phyloP scores from a whole-genome alignment of 371 early-diverging fungal genomes.

The Zancudomyces culisetae region DNA sequence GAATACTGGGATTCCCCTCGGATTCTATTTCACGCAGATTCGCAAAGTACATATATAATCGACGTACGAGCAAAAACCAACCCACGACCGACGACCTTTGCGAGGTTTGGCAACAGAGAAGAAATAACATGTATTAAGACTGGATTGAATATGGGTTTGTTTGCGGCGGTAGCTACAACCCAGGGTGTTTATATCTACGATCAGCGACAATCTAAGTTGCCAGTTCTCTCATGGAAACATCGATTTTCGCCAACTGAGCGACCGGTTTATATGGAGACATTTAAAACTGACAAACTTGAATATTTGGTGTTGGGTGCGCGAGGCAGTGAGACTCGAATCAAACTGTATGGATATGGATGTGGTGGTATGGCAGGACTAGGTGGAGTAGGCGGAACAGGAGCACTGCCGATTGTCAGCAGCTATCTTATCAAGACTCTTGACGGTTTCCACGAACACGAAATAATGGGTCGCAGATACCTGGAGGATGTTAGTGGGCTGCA shows the following conservation, averaged over 20 bases:
- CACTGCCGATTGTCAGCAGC: neutral
- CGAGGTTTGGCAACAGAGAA: neutral
- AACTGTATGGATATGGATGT: neutral
- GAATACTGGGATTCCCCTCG: conserved; percentile 1
- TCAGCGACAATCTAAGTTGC: neutral
- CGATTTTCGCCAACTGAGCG: neutral
- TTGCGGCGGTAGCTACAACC: neutral
- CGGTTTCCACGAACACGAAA: neutral
- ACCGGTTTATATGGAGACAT: neutral
- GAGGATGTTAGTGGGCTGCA: neutral
- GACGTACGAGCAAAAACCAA: neutral
- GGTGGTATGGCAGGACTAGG: neutral
- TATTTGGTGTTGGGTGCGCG: too few species aligned
- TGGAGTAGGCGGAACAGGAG: neutral
- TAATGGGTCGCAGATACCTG: neutral
- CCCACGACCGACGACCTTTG: too few species aligned
- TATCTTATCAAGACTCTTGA: neutral
- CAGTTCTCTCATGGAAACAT: neutral
- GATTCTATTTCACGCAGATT: neutral
- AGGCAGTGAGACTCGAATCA: neutral
- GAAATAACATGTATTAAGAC: neutral
- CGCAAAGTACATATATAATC: neutral
- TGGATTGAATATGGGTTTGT: too few species aligned
- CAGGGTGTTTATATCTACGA: neutral
- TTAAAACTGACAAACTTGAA: neutral